Percentiles rank a stretch among this genome's conserved stretches.
Evolutionary conservation across 176 grass and related monocot species (phyloP).

Genomic region (Dactylis glomerata): DNA sequence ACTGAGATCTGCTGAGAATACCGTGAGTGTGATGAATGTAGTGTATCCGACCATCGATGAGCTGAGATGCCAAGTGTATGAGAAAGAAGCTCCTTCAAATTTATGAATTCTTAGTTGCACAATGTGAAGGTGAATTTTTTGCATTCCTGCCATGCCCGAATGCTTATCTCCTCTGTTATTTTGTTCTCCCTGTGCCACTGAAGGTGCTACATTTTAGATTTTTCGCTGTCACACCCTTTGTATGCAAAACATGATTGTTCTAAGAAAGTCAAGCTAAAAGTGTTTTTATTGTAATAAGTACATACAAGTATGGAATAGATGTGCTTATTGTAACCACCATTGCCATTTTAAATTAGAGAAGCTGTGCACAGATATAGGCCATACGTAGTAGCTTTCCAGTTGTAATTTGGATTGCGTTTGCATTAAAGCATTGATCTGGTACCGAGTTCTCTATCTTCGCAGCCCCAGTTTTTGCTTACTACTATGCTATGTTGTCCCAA

Average conservation of each 20-base stretch:
- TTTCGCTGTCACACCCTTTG: not conserved
- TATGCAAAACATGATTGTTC: not conserved
- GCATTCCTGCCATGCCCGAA: too few species aligned
- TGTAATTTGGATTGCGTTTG: not conserved
- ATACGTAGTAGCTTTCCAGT: not conserved
- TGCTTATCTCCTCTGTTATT: too few species aligned
- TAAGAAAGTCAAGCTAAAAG: too few species aligned
- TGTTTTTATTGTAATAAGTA: too few species aligned
- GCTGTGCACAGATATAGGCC: not conserved
- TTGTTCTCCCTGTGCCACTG: too few species aligned
- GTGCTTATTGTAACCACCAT: too few species aligned
- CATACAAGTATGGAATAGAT: too few species aligned
- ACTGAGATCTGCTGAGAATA: constrained; percentile 55
- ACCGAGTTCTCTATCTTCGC: not conserved
- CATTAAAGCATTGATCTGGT: not conserved
- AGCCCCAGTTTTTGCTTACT: not conserved
- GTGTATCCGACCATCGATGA: constrained; percentile 52
- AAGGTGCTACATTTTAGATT: not conserved
- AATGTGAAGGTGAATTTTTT: too few species aligned
- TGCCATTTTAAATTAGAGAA: too few species aligned
- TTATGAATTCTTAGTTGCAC: too few species aligned
- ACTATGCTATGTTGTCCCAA: not conserved
- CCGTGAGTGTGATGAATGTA: constrained; percentile 58
- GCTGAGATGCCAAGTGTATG: constrained; percentile 46
- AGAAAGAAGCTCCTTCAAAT: too few species aligned